Conservation (phyloP, 169 alveolate genomes). For the Plasmodium adleri region DNA sequence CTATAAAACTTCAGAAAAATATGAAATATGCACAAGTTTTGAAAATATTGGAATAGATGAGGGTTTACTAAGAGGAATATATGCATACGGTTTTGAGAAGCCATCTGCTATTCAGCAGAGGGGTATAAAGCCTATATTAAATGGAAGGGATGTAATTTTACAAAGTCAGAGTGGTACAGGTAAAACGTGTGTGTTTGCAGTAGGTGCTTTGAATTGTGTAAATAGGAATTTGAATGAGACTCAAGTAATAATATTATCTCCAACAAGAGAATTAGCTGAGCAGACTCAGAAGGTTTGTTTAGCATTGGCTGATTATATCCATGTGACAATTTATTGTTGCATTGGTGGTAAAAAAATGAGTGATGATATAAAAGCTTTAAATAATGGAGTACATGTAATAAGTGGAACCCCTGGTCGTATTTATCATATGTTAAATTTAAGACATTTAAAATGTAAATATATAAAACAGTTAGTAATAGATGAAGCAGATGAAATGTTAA, state of each 20-base stretch:
- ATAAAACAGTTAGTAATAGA: conserved; percentile 96
- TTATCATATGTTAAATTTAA: conserved; percentile 96
- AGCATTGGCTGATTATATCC: conserved; percentile 93
- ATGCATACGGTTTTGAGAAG: conserved; percentile 98
- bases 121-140: conserved; percentile 98
- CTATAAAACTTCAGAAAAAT: conserved; percentile 50
- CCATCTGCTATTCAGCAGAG: conserved; percentile 99
- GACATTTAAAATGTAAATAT: conserved; percentile 92
- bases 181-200: conserved; percentile 98
- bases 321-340: conserved; percentile 95
- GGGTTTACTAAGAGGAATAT: conserved; percentile 96
- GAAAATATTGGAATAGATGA: conserved; percentile 96
- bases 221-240: conserved; percentile 92
- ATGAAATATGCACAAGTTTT: conserved; percentile 84
- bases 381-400: conserved; percentile 98
- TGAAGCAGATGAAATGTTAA: conserved; percentile 99
- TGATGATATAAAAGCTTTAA: conserved; percentile 96
- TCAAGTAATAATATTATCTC: conserved; percentile 98
- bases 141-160: conserved; percentile 98
- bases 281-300: conserved; percentile 95
- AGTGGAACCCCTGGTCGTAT: conserved; percentile 99
- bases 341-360: conserved; percentile 99
- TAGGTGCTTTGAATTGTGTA: conserved; percentile 95
- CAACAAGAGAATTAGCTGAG: conserved; percentile 99
- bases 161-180: conserved; percentile 99